These are phyloP conservation scores for Lyophyllum decastes DNA, from an alignment of 768 basidiomycete species.

Conservation along the genomic window DNA sequence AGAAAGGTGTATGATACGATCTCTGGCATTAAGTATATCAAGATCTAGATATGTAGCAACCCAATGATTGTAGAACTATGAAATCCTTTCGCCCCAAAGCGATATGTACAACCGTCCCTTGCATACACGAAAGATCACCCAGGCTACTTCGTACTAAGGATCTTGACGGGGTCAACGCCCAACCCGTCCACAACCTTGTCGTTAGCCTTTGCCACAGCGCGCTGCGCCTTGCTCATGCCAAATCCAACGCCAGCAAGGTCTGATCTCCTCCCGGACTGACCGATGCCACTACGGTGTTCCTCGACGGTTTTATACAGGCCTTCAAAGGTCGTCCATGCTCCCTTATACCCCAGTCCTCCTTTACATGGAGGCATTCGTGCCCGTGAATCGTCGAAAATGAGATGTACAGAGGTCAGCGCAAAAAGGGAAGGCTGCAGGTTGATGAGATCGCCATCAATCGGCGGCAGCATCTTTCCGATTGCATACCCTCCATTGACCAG, in stretches of 20 bases:
- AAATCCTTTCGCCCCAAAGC: neutral
- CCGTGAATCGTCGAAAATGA: slow-evolving; percentile 68
- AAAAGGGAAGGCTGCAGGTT: slow-evolving; percentile 65
- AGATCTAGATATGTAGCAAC: too few relatives aligned
- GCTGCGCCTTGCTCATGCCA: slow-evolving; percentile 29
- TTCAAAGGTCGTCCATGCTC: slow-evolving; percentile 58
- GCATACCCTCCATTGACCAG: slow-evolving; percentile 31
- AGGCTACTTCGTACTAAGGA: slow-evolving; percentile 10
- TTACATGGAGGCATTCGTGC: slow-evolving; percentile 53
- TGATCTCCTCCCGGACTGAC: slow-evolving; percentile 38
- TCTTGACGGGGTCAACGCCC: slow-evolving; percentile 31
- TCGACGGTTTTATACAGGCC: slow-evolving; percentile 58
- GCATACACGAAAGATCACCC: neutral
- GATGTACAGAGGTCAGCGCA: slow-evolving; percentile 50
- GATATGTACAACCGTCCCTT: neutral
- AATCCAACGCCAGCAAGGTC: slow-evolving; percentile 46
- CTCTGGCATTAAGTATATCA: too few relatives aligned
- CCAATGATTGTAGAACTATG: too few relatives aligned
- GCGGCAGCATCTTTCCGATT: slow-evolving; percentile 42
- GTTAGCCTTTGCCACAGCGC: slow-evolving; percentile 25
- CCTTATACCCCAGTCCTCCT: slow-evolving; percentile 66
- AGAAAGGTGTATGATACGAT: neutral
- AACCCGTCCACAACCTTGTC: slow-evolving; percentile 27
- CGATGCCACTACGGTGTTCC: slow-evolving; percentile 43
- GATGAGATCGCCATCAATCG: slow-evolving; percentile 48